Conservation (phyloP, 2,329 filamentous ascomycete genomes). For the Fusarium citri region DNA sequence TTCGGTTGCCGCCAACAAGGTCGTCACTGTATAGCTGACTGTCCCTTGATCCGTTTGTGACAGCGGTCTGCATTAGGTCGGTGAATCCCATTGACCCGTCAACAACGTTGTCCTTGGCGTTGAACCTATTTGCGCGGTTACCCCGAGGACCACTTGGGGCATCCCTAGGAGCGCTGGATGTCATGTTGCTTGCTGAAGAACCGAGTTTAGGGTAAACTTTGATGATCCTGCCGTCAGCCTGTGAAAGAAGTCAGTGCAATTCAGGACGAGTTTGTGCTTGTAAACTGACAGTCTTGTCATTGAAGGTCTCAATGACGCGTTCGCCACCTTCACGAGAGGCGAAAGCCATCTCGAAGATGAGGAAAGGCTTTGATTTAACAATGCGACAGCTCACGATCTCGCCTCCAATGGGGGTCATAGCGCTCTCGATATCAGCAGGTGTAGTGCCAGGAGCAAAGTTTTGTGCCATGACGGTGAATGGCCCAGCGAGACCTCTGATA, state of each 20-base stretch:
- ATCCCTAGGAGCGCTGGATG: constrained; percentile 39
- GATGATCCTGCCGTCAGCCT: constrained; percentile 80
- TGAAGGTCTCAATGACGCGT: constrained; percentile 78
- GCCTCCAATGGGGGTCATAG: constrained; percentile 80
- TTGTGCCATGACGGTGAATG: constrained; percentile 78
- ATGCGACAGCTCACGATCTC: constrained; percentile 75
- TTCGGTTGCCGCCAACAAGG: constrained; percentile 49
- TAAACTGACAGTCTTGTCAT: constrained; percentile 73
- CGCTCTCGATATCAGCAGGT: constrained; percentile 83
- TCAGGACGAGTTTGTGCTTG: neutral
- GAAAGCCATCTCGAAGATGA: constrained; percentile 83
- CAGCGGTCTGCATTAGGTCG: constrained; percentile 56
- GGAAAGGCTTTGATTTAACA: constrained; percentile 74
- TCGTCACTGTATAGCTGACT: constrained; percentile 66
- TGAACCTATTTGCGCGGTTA: constrained; percentile 39
- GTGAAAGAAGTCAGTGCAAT: constrained; percentile 1
- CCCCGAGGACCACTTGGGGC: constrained; percentile 49
- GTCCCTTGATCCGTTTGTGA: constrained; percentile 40
- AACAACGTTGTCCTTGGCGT: constrained; percentile 56
- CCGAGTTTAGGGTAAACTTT: constrained; percentile 77
- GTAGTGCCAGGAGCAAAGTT: constrained; percentile 88
- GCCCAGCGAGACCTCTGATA: constrained; percentile 79
- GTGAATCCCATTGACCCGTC: constrained; percentile 67
- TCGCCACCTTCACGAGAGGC: constrained; percentile 78
- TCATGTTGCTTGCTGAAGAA: constrained; percentile 41